Evolutionary conservation across 257 asterid species (phyloP).

Genomic region (Solanum clarkiae): DNA sequence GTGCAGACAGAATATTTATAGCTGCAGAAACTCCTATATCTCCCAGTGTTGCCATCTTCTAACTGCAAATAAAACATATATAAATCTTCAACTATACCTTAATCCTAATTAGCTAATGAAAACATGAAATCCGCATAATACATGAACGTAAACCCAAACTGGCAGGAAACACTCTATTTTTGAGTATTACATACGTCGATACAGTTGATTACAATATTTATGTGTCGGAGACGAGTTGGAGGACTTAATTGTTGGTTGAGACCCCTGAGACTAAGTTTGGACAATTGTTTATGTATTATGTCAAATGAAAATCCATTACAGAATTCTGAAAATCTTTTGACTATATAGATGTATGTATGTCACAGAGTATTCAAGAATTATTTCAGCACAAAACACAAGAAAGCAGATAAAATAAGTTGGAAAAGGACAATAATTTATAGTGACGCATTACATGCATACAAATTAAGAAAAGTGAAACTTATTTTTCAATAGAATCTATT

Average conservation of each 20-base stretch:
- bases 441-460: background rate
- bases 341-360: background rate
- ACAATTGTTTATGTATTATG: background rate
- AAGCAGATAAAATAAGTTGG: background rate
- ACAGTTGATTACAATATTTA: background rate
- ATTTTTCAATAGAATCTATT: background rate
- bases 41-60: constrained; percentile 66
- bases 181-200: background rate
- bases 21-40: constrained; percentile 94
- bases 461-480: background rate
- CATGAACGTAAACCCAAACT: background rate
- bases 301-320: background rate
- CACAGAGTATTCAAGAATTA: background rate
- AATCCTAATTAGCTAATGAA: background rate
- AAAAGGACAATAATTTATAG: background rate
- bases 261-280: background rate
- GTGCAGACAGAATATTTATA: constrained; percentile 54
- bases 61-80: background rate
- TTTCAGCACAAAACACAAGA: background rate
- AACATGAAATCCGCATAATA: background rate
- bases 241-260: background rate
- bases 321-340: background rate
- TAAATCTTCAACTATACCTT: background rate
- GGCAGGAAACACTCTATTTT: too few species aligned
- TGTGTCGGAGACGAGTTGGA: too few species aligned